Evolutionary conservation across 352 stramenopile genomes (phyloP), one percentile per base, ranked within the genome.

Genomic region (Sclerospora graminicola): DNA sequence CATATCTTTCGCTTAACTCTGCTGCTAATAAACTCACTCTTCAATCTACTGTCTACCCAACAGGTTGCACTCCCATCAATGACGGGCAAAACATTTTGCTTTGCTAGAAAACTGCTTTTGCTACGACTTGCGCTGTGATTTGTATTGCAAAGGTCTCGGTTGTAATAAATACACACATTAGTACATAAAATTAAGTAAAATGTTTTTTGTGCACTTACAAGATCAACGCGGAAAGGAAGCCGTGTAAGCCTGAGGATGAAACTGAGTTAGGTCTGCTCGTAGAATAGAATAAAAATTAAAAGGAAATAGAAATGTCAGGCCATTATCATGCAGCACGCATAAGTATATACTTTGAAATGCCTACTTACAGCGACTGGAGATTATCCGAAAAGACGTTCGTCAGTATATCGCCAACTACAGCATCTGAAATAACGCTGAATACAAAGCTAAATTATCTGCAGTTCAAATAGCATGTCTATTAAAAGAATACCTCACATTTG

Each of bases 361-460:
- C 11, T n/a, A 54, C 75, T 45, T 62, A 85, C 76, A 88, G 51
- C 27, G 54, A 76, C 21, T 65, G 38, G 18, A 88, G 64, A 32
- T 49, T 71, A 8, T 63, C 39, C 0, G 76, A 72, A 36, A 88
- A 85, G 28, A 85, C 71, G 35, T 85, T 81, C 24, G 34, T 69
- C 15, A 67, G 65, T 43, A 88, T 77, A 48, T 79, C 75, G 6
- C 55, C 60, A n/a, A 85, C 54, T 18, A 38, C 51, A 38, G 85
- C 60, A 45, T 88, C 70, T 26, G 71, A 56, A 42, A 88, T 81
- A 3, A 60, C 62, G 45, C 63, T 79, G 27, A 10, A 37, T 15
- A 4, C 1, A 45, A 44, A 26, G 15, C 26, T 11, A 7, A 30
- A 33, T n/a, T 10, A 33, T n/a, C 33, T 8, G 5, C 2, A 14